Base-by-base conservation (phyloP, 2,329 filamentous ascomycete species). In the Claviceps pusilla region DNA sequence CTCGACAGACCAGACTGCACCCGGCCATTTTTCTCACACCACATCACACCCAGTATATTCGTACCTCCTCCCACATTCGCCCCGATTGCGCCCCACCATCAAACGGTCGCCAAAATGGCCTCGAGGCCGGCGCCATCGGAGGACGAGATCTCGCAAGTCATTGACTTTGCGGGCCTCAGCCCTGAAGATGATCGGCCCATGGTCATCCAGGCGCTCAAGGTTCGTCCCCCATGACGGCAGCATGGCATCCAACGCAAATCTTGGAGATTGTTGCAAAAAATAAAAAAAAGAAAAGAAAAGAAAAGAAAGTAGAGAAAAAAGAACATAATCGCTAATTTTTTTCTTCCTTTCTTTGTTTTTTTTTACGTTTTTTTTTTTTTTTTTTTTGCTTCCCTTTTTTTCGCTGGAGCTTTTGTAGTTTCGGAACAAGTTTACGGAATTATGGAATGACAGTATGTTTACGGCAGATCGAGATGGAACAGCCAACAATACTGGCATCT, bases 371-470 rank as follows among this genome's bases (percentile, higher is more conserved):
- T 12, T 14, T 31, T 7, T 7, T 33, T 33, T 33, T 33, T 4
- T 5, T 7, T 11, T 37, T 37, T 11, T 7, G 9, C 35, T 37
- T 37, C 11, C 11, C n/a, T 41, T 5, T 7, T 16, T 5, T 16
- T n/a, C 4, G 5, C 16, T 3, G 31, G 46, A 35, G n/a, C 41
- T 16, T 33, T 56, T 33, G 28, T 5, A 76, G 73, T 77, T 77
- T 56, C 69, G 65, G 47, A 64, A 65, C 52, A 71, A 76, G 63
- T 79, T 80, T 58, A 66, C 65, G 31, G 55, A 57, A n/a, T 31
- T 57, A 33, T 83, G 79, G 78, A 74, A 81, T 56, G 79, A 83
- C 53, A 66, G 63, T 35, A 69, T 73, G 47, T 83, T 81, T 57
- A 64, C 65, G 4, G 73, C 72, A 43, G 76, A 76, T 58, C 71